Evolutionary conservation across 371 early-diverging fungal species (phyloP).

Genomic region (Nematocida minor): DNA sequence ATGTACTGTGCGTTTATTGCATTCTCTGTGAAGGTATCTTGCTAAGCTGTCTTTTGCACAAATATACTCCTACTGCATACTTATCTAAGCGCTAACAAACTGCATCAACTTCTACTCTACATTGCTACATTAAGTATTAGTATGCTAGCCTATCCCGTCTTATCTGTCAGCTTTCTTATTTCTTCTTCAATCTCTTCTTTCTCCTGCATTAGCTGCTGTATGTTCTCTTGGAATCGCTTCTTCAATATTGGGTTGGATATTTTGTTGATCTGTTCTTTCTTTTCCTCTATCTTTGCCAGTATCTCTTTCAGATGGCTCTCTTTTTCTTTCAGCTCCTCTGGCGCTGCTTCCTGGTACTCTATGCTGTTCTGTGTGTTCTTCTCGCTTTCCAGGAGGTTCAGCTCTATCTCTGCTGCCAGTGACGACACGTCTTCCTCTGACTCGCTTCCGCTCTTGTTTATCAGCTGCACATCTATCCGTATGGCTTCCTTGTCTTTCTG

Average conservation of each 20-base stretch:
- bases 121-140: no score
- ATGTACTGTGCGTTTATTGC: no score
- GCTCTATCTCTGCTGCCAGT: slow-evolving; percentile 46
- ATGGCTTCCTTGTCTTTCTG: slow-evolving; percentile 74
- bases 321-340: slow-evolving; percentile 16
- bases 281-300: slow-evolving; percentile 9
- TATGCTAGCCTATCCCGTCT: neutral
- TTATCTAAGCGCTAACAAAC: no score
- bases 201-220: slow-evolving; percentile 46
- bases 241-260: slow-evolving; percentile 62
- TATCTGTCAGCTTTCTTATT: neutral
- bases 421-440: slow-evolving; percentile 51
- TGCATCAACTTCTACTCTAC: no score
- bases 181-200: slow-evolving; percentile 47
- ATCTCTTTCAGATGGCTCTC: neutral
- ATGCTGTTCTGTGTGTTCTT: neutral
- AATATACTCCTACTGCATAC: no score
- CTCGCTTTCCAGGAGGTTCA: slow-evolving; percentile 48
- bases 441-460: slow-evolving; percentile 63
- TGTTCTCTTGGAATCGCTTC: slow-evolving; percentile 57
- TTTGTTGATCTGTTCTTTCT: slow-evolving; percentile 52
- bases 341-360: neutral
- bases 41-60: no score
- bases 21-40: no score
- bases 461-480: slow-evolving; percentile 63